Evolutionary conservation across 371 early-diverging fungal genomes (phyloP), one percentile per base, ranked within the genome.

Genomic region (Mucor velutinosus): DNA sequence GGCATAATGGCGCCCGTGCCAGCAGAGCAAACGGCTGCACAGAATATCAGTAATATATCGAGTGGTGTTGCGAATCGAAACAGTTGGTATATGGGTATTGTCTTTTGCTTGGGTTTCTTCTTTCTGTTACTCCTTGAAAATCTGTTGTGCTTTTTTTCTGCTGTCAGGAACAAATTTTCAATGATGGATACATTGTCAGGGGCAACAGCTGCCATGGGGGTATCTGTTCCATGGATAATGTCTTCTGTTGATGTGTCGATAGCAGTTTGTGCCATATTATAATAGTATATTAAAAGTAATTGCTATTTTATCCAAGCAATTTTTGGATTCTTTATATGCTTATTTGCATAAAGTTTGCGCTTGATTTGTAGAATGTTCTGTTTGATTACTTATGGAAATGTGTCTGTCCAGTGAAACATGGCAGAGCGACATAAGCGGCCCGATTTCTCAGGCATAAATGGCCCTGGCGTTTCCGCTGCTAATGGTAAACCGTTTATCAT

Each of bases 1-100:
- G 83, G 83, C 27, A 74, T 76, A 4, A 78, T 41, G 14, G 71
- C 76, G 21, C 83, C 83, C 35, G 66, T 57, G 32, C 71, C 71
- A 14, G 65, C 61, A 8, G 80, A 76, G 30, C 35, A 74, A 25
- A 78, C 41, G 2, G 25, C 43, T 1, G 76, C 76, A n/a, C 68
- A 47, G 8, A 66, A 8, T 29, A 79, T 71, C 72, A 79, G 37
- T 0, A 78, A 39, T 3, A 47, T 11, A 27, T 78, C 80, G 0
- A 53, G 29, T 8, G 47, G 37, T 3, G 73, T 71, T 10, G 79
- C 72, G 30, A 81, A 81, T 43, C 76, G 75, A 60, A 81, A 81
- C 27, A 81, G 60, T 17, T 67, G 49, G 30, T 67, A 62, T 15
- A 81, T 60, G 0, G 76, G 65, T 1, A 81, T 63, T 7, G 76